Base-by-base conservation (phyloP, 2,329 filamentous ascomycete species). In the Graphilbum fragrans region DNA sequence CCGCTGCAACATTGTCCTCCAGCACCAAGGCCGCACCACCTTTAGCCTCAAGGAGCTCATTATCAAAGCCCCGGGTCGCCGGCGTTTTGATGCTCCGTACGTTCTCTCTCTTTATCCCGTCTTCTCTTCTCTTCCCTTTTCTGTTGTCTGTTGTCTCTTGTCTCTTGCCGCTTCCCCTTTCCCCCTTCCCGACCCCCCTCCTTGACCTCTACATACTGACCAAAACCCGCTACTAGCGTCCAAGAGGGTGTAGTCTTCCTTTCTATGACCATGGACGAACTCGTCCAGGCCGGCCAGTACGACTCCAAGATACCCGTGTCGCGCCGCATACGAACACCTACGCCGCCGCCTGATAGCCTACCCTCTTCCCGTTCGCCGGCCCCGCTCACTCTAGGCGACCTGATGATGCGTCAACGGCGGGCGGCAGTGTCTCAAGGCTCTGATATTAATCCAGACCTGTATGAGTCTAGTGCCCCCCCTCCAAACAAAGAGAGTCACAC, bases 221-320 rank as follows among this genome's bases (percentile, higher is more conserved):
- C 8, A n/a, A n/a, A n/a, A 8, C 14, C 14, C 14, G 25, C 19
- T 2, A 14, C 12, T 16, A 90, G 85, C 41, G 80, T 94, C 41
- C 81, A 90, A 60, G 84, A 94, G 69, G 90, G 92, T 35, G 81
- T 95, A 72, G 75, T 96, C 1, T 95, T 95, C 55, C 72, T 96
- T 22, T 76, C 85, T 36, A 94, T 95, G 88, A 74, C 78, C 33
- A 74, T 80, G 31, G 79, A 93, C 50, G 80, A 92, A 45, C 65
- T 92, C 35, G 73, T 69, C 18, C 72, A 80, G 44, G 92, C 86
- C 11, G 73, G 82, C 7, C 72, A 78, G 45, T 90, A 90, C 56
- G 76, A 85, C 49, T 41, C 45, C 11, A 25, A 29, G 6, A 14
- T 31, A 5, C 29, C 23, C 23, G 12, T 7, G 12, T 27, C 7